These are phyloP conservation scores for Blepharisma undulans DNA, from an alignment of 169 alveolate species.

Conservation along the genomic window DNA sequence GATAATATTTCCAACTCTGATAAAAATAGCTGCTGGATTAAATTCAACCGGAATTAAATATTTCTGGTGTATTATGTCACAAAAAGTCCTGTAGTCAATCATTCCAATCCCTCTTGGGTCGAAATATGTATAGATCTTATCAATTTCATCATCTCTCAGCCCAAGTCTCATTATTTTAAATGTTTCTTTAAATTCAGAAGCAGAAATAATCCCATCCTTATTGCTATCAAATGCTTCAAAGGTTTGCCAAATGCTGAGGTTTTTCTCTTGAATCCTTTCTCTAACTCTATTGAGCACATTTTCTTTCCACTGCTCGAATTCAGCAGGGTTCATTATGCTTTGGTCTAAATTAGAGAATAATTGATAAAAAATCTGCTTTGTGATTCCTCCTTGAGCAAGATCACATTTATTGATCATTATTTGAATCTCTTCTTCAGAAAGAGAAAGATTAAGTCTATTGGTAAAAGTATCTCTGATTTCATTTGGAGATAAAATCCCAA, in stretches of 20 bases:
- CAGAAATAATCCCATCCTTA: not conserved
- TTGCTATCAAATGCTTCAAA: slow-evolving; percentile 32
- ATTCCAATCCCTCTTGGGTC: slow-evolving; percentile 10
- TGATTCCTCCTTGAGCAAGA: not conserved
- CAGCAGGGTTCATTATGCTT: not conserved
- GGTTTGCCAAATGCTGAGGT: slow-evolving; percentile 1
- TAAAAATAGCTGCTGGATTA: not conserved
- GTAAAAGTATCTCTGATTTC: not conserved
- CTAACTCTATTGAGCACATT: not conserved
- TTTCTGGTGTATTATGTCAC: slow-evolving; percentile 5
- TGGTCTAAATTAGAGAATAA: not conserved
- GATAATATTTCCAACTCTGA: not conserved
- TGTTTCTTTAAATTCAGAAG: slow-evolving; percentile 8
- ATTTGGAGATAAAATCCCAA: slow-evolving; percentile 25
- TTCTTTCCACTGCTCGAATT: not conserved
- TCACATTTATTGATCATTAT: not conserved
- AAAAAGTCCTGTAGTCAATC: slow-evolving; percentile 23
- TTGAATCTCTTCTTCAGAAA: slow-evolving; percentile 7
- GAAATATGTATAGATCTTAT: not conserved
- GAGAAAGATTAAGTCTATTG: not conserved
- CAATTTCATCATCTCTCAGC: not conserved
- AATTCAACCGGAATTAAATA: not conserved
- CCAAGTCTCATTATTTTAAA: slow-evolving; percentile 7
- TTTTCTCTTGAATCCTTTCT: not conserved
- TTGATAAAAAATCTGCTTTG: not conserved